phyloP scores from a whole-genome alignment of 2,329 filamentous ascomycete genomes.

The Alternaria triticimaculans region DNA sequence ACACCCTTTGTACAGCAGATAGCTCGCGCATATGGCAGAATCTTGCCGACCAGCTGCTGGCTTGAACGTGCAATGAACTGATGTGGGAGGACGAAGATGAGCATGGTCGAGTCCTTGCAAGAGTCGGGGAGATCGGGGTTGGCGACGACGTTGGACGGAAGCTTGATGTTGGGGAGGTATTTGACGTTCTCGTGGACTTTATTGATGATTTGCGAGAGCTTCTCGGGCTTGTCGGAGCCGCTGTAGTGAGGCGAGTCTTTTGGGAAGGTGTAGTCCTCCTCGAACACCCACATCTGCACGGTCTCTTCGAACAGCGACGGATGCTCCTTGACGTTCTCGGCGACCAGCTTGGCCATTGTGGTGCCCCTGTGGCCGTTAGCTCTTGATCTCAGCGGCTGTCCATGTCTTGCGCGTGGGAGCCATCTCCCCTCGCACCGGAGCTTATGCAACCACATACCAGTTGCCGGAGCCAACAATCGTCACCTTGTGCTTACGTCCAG shows the following conservation, averaged over 20 bases:
- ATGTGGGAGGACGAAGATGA: conserved; percentile 96
- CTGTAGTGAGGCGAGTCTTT: conserved; percentile 77
- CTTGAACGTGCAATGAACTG: conserved; percentile 93
- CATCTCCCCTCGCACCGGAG: not conserved
- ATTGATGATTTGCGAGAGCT: conserved; percentile 93
- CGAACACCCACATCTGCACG: conserved; percentile 99
- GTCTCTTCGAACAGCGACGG: conserved; percentile 82
- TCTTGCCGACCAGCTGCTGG: conserved; percentile 82
- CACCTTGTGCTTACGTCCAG: conserved; percentile 83
- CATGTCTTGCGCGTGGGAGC: not conserved
- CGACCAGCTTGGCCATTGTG: conserved; percentile 95
- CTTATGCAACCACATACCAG: conserved; percentile 66
- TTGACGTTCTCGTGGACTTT: conserved; percentile 94
- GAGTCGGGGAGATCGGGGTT: conserved; percentile 82
- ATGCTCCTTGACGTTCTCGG: conserved; percentile 84
- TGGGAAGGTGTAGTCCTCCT: conserved; percentile 82
- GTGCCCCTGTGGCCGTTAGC: conserved; percentile 73
- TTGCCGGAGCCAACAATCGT: conserved; percentile 95
- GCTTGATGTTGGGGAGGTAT: conserved; percentile 86
- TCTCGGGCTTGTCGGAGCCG: conserved; percentile 70
- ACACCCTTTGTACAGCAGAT: conserved; percentile 99
- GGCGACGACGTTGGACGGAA: conserved; percentile 83
- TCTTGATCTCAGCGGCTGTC: not conserved
- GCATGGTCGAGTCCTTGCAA: conserved; percentile 82
- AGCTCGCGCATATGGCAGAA: conserved; percentile 88